Percentiles rank a stretch among this genome's conserved stretches.
Evolutionary conservation across 2,329 filamentous ascomycete species (phyloP).

Genomic region (Fonsecaea pugnacius): DNA sequence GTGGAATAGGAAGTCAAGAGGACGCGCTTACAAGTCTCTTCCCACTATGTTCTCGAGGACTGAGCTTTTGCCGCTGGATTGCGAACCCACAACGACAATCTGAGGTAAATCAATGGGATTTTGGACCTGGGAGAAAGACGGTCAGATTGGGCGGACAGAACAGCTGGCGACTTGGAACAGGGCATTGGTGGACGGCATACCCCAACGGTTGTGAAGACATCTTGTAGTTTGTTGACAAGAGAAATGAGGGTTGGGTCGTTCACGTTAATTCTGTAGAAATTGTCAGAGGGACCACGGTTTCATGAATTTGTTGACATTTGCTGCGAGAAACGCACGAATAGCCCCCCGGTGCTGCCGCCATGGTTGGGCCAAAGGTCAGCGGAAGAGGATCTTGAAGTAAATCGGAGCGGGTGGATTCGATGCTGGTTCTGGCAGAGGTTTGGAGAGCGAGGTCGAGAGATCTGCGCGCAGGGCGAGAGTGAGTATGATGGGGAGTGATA

Average conservation of each 20-base stretch:
- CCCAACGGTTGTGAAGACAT: conserved; percentile 98
- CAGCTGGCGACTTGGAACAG: conserved; percentile 15
- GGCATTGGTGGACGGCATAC: conserved; percentile 53
- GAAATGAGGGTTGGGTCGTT: conserved; percentile 72
- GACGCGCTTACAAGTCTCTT: conserved; percentile 83
- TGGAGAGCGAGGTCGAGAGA: conserved; percentile 25
- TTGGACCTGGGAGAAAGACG: conserved; percentile 70
- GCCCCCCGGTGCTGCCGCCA: conserved; percentile 50
- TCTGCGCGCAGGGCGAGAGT: conserved; percentile 12
- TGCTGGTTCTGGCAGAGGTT: conserved; percentile 23
- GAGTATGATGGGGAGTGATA: conserved; percentile 23
- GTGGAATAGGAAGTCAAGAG: conserved; percentile 30
- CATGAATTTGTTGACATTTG: conserved; percentile 34
- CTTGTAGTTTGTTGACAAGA: conserved; percentile 98
- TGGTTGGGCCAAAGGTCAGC: conserved; percentile 42
- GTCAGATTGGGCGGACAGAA: conserved; percentile 40
- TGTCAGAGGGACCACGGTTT: conserved; percentile 1
- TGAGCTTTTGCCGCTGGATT: conserved; percentile 99
- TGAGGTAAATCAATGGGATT: conserved; percentile 99
- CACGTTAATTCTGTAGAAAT: conserved; percentile 65
- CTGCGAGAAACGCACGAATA: conserved; percentile 48
- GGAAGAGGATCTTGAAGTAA: conserved; percentile 26
- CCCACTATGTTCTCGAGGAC: conserved; percentile 99
- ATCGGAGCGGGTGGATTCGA: conserved; percentile 22
- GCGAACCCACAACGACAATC: conserved; percentile 96